Conservation (phyloP, 1,139 yeast species). For the Geotrichum australiense region DNA sequence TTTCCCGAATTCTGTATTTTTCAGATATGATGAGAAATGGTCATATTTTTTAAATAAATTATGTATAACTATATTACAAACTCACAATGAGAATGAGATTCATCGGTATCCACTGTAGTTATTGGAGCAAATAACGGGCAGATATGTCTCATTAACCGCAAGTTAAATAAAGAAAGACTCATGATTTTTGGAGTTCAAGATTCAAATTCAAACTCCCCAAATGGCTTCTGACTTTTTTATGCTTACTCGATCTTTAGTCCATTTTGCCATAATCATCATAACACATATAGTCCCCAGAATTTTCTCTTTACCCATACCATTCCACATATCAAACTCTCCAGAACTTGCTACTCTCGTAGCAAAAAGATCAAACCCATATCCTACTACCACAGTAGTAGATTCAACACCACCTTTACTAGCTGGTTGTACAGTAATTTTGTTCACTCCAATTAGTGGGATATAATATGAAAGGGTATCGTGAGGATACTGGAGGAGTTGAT, state of each 20-base stretch:
- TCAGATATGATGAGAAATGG: too few relatives aligned
- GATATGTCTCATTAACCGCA: too few relatives aligned
- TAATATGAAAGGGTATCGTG: conserved; percentile 35
- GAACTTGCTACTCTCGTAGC: conserved; percentile 79
- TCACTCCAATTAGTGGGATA: not conserved
- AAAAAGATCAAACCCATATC: conserved; percentile 60
- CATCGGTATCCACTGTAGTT: too few relatives aligned
- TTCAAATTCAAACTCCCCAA: conserved; percentile 5
- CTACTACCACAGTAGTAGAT: conserved; percentile 69
- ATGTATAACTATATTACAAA: too few relatives aligned
- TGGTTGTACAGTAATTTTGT: not conserved
- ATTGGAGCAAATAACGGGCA: too few relatives aligned
- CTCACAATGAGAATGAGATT: too few relatives aligned
- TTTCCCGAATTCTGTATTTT: too few relatives aligned
- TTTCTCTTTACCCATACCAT: conserved; percentile 56
- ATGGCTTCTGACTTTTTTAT: not conserved
- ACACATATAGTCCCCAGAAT: conserved; percentile 54
- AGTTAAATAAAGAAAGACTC: too few relatives aligned
- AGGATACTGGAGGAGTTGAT: conserved; percentile 41
- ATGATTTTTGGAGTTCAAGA: too few relatives aligned
- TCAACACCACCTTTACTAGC: conserved; percentile 41
- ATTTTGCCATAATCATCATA: conserved; percentile 28
- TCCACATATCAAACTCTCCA: conserved; percentile 70
- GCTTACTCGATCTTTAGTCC: not conserved
- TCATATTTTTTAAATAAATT: too few relatives aligned